These are phyloP conservation scores for Rhododendron kiyosumense DNA, from an alignment of 148 eudicot species.

Conservation along the genomic window DNA sequence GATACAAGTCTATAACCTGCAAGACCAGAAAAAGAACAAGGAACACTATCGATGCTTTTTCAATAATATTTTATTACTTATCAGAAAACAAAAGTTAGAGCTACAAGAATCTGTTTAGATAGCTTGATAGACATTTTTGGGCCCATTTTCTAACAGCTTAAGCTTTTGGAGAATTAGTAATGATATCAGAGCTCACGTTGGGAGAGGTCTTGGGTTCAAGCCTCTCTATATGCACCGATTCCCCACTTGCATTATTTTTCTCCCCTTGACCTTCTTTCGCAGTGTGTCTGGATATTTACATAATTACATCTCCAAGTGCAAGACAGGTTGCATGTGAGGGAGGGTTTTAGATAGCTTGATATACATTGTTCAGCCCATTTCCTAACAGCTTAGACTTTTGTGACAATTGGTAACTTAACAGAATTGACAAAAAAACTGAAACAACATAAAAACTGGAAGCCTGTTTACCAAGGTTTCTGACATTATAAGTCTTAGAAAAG, in stretches of 20 bases:
- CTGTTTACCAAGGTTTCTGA: not conserved
- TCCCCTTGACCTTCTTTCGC: not conserved
- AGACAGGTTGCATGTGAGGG: not conserved
- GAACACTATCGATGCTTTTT: not conserved
- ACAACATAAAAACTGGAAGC: not conserved
- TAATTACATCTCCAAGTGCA: not conserved
- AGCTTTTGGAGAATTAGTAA: not conserved
- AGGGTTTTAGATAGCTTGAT: not conserved
- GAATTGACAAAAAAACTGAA: not conserved
- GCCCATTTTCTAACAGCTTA: not conserved
- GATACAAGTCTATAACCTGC: conserved; percentile 83
- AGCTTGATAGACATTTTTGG: not conserved
- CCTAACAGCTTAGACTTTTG: not conserved
- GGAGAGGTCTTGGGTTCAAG: not conserved
- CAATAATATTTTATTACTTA: too few relatives aligned
- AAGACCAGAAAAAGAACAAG: not conserved
- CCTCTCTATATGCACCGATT: not conserved
- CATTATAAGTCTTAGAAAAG: not conserved
- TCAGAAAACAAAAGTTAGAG: not conserved
- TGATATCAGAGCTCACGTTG: not conserved
- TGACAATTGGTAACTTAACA: not conserved
- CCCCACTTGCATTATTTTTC: not conserved
- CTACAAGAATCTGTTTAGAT: not conserved
- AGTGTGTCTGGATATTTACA: not conserved
- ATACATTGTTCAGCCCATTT: not conserved